phyloP scores from a whole-genome alignment of 345 rosid genomes.

The Rubroshorea leprosula region DNA sequence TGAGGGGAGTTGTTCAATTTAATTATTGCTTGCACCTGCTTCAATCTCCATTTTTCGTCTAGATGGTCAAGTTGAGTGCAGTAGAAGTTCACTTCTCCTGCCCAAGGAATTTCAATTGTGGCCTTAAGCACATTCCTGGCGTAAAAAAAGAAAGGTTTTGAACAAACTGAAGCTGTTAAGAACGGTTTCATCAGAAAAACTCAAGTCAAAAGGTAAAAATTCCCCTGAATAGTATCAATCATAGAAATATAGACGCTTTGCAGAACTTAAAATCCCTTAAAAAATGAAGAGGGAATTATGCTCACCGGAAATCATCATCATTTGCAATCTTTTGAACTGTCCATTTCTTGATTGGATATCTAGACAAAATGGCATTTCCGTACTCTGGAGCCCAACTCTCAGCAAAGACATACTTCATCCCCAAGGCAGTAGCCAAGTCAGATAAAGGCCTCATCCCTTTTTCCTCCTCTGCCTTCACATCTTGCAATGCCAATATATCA shows the following conservation, averaged over 20 bases:
- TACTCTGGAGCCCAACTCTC: slow-evolving; percentile 97
- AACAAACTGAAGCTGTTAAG: neutral
- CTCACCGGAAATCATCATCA: slow-evolving; percentile 90
- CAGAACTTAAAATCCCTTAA: no score
- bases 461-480: slow-evolving; percentile 88
- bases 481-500: slow-evolving; percentile 77
- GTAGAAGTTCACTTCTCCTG: slow-evolving; percentile 73
- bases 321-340: slow-evolving; percentile 70
- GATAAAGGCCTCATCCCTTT: slow-evolving; percentile 81
- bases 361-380: slow-evolving; percentile 80
- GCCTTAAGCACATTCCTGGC: slow-evolving; percentile 83
- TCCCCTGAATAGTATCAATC: no score
- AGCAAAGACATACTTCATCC: slow-evolving; percentile 80
- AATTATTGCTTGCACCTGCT: slow-evolving; percentile 67
- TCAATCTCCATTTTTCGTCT: slow-evolving; percentile 88
- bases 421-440: slow-evolving; percentile 68
- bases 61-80: slow-evolving; percentile 94
- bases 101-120: slow-evolving; percentile 75
- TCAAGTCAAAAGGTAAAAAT: no score
- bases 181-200: no score
- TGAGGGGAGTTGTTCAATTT: slow-evolving; percentile 58
- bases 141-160: neutral
- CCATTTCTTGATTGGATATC: slow-evolving; percentile 84
- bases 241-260: no score
- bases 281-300: no score